Evolutionary conservation across 345 rosid species (phyloP), one percentile per base, ranked within the genome.

Genomic region (Aethionema arabicum): DNA sequence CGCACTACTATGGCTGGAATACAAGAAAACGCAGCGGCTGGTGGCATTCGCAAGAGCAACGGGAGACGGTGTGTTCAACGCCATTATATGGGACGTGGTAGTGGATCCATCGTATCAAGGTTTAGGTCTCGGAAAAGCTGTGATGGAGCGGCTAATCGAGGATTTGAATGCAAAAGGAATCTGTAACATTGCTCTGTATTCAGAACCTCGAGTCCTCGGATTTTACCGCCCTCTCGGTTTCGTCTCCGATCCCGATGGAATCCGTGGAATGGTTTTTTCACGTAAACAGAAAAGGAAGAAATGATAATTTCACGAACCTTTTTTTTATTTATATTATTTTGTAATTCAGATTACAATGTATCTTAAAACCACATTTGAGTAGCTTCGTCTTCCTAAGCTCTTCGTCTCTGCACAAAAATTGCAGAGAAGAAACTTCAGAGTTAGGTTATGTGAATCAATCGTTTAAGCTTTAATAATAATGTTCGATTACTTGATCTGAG

Each of bases 1-100:
- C 80, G 78, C 90, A 21, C 52, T 89, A 12, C 63, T 87, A 1
- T 92, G 97, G 96, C 32, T 87, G 7, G 81, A 87, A 79, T 27
- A 81, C 74, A 65, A 74, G 78, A 81, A 68, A 76, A 78, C 83
- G 16, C 75, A 61, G 73, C 73, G 74, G 58, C 95, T 95, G 0
- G 97, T 89, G 35, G 95, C 98, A 50, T 92, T 92, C 49, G 91
- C 95, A 4, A 65, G 99, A 52, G 96, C 99, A 2, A 87, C 97
- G 0, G 96, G 97, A 1, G 95, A 90, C 62, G 87, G 88, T 11
- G 96, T 87, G 8, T 89, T 93, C 82, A 93, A 93, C 56, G 96
- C 97, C 3, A 86, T 90, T 40, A 86, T 93, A 38, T 89, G 97
- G 98, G 98, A 92, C 72, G 98, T 89, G 52, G 98, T 89, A 70